Base-by-base conservation (phyloP, 352 stramenopile species). In the Pythium dissotocum region DNA sequence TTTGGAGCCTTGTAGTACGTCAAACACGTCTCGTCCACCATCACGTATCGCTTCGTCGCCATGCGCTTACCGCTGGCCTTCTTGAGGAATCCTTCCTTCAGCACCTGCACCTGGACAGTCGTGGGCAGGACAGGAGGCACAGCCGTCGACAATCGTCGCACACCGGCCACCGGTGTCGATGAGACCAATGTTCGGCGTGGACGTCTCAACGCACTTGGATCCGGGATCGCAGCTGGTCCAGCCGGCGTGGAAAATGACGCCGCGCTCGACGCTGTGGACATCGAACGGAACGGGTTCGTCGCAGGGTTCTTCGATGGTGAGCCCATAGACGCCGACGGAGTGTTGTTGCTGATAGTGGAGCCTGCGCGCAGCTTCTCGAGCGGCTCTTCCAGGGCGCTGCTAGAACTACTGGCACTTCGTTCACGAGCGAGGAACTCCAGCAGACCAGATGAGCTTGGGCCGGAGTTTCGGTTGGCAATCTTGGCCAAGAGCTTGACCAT, bases 1-100 rank as follows among this genome's bases (percentile, higher is more conserved):
- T 92, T 93, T 18, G 87, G 77, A 0, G 77, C 80, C 75, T 95
- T 96, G 79, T 95, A 96, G 72, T 92, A 93, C 16, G 88, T 89
- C 54, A 96, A 65, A 61, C 85, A 94, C 5, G 86, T 75, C 56
- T 95, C 85, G 59, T 97, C 89, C 16, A 95, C 78, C 70, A 96
- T 87, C 44, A 97, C 89, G 70, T 95, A 94, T 4, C 89, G 87
- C 70, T 95, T 95, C 16, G 78, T 92, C 6, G 89, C 89, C 80
- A 87, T 90, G 5, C 85, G 86, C 69, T 87, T 89, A 3, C 87
- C 87, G 30, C 86, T 95, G 16, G 85, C 83, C 63, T 92, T 96
- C 68, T 84, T 86, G 49, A 97, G 54, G 63, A 89, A 94, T 21
- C 88, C 89, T 51, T 93, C 81, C 60, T 95, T 96, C 63, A 91